phyloP scores from a whole-genome alignment of 2,329 filamentous ascomycete species.

The Xylaria sp. region DNA sequence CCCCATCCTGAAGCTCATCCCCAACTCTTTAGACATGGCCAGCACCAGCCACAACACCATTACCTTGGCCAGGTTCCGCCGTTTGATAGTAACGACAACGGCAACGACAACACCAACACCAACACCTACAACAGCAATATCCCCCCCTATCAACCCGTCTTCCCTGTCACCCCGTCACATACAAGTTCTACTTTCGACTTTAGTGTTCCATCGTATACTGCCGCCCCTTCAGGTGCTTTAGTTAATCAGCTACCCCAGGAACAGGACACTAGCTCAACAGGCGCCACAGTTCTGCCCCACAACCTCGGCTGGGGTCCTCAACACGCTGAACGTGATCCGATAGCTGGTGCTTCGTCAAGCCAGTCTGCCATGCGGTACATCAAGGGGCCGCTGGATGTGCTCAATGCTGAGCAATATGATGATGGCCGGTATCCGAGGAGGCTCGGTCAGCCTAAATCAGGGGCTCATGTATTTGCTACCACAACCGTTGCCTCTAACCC shows the following conservation, averaged over 20 bases:
- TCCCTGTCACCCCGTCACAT: conserved; percentile 13
- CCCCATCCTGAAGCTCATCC: conserved; percentile 7
- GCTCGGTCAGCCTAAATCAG: conserved; percentile 36
- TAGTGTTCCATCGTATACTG: conserved; percentile 17
- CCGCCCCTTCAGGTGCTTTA: conserved; percentile 17
- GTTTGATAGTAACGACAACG: neutral
- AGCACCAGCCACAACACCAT: conserved; percentile 24
- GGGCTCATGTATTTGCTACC: conserved; percentile 35
- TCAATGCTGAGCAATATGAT: conserved; percentile 60
- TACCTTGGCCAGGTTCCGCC: conserved; percentile 16
- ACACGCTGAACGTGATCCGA: conserved; percentile 23
- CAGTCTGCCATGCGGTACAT: conserved; percentile 46
- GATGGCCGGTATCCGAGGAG: conserved; percentile 45
- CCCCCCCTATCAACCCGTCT: conserved; percentile 7
- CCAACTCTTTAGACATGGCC: conserved; percentile 24
- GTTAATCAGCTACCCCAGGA: conserved; percentile 17
- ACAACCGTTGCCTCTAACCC: conserved; percentile 28
- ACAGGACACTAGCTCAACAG: conserved; percentile 11
- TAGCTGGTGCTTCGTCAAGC: conserved; percentile 24
- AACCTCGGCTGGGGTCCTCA: conserved; percentile 18
- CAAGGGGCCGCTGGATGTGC: conserved; percentile 54
- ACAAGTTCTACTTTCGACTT: conserved; percentile 30
- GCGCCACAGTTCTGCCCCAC: conserved; percentile 24
- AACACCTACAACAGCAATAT: neutral
- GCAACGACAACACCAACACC: neutral